Evolutionary conservation across 805 yeast genomes (phyloP).

Genomic region (Metschnikowia aberdeeniae): DNA sequence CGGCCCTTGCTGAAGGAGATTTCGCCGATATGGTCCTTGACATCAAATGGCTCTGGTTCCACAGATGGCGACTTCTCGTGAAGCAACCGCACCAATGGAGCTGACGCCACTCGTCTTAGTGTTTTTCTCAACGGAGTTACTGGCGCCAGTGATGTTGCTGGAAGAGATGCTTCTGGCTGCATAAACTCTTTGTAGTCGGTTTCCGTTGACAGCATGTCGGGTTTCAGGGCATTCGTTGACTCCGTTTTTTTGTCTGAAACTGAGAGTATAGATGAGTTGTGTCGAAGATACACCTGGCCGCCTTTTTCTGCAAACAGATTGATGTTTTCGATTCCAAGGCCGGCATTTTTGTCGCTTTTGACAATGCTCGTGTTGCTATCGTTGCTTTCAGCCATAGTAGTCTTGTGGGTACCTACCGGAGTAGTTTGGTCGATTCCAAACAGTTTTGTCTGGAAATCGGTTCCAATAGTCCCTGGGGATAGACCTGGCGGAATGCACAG

Average conservation of each 20-base stretch:
- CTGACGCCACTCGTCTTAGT: conserved; percentile 77
- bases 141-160: conserved; percentile 6
- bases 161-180: neutral
- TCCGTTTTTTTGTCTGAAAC: conserved; percentile 3
- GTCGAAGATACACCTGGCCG: conserved; percentile 33
- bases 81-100: conserved; percentile 56
- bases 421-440: too few relatives aligned
- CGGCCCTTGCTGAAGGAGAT: conserved; percentile 30
- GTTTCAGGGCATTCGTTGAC: neutral
- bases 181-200: neutral
- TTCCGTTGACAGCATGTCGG: neutral
- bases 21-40: conserved; percentile 43
- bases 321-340: too few relatives aligned
- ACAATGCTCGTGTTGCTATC: neutral
- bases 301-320: conserved; percentile 3
- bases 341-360: too few relatives aligned
- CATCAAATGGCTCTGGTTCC: conserved; percentile 37
- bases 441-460: too few relatives aligned
- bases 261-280: conserved; percentile 25
- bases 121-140: conserved; percentile 34
- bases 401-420: too few relatives aligned
- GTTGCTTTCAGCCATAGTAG: neutral
- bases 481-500: too few relatives aligned
- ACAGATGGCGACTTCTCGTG: conserved; percentile 17
- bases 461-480: too few relatives aligned